Evolutionary conservation across 169 alveolate genomes (phyloP).

Genomic region (Miamiensis avidus): DNA sequence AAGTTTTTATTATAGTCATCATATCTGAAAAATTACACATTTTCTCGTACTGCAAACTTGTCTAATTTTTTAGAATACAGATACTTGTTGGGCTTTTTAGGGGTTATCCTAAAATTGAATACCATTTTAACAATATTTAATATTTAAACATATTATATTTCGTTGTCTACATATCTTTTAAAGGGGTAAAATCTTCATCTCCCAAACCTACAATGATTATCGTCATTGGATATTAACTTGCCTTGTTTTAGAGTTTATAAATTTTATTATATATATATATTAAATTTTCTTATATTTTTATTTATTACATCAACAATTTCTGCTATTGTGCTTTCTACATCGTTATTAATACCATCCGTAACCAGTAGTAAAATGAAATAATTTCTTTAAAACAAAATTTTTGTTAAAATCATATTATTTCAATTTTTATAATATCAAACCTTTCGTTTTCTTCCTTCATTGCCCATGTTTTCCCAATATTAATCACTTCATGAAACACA

Average conservation of each 20-base stretch:
- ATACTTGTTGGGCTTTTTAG: background rate
- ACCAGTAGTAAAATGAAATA: conserved; percentile 62
- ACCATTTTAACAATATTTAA: background rate
- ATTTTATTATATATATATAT: too few relatives aligned
- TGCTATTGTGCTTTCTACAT: conserved; percentile 58
- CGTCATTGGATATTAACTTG: conserved; percentile 65
- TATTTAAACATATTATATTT: background rate
- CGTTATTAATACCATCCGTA: conserved; percentile 67
- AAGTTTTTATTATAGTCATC: conserved; percentile 56
- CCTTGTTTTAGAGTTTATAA: too few relatives aligned
- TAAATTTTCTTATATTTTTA: too few relatives aligned
- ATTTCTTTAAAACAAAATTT: conserved; percentile 13
- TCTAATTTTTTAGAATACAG: conserved; percentile 37
- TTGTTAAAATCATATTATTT: background rate
- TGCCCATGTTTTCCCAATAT: conserved; percentile 48
- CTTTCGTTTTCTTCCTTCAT: conserved; percentile 57
- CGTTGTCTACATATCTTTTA: conserved; percentile 38
- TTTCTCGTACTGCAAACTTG: conserved; percentile 67
- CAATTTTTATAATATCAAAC: background rate
- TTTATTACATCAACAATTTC: conserved; percentile 48
- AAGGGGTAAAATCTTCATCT: conserved; percentile 55
- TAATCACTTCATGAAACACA: conserved; percentile 58
- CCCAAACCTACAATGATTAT: conserved; percentile 76
- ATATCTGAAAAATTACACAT: conserved; percentile 80
- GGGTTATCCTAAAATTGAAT: conserved; percentile 18